Conservation (phyloP, 2,329 filamentous ascomycete species). For the Teratosphaeria pseudoeucalypti region DNA sequence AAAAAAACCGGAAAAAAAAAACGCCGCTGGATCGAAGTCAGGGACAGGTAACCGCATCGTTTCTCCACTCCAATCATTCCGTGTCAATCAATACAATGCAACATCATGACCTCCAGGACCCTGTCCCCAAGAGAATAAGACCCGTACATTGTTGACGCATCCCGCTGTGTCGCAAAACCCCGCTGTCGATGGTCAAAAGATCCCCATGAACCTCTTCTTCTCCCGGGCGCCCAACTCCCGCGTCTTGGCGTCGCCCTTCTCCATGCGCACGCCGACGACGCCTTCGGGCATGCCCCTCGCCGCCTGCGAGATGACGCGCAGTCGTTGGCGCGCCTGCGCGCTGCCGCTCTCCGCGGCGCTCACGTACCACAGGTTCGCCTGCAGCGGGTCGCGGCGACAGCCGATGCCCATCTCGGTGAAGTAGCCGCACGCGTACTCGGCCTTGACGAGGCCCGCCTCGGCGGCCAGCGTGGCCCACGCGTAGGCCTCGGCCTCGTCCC, state of each 20-base stretch:
- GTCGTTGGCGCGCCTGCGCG: conserved; percentile 74
- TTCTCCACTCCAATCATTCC: too few species aligned
- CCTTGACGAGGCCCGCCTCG: conserved; percentile 64
- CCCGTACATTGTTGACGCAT: too few species aligned
- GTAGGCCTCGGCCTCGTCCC: conserved; percentile 91
- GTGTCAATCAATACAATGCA: too few species aligned
- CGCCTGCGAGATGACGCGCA: conserved; percentile 75
- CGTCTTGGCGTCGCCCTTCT: conserved; percentile 21
- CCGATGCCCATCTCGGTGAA: conserved; percentile 99
- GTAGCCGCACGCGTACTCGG: conserved; percentile 92
- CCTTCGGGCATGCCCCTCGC: conserved; percentile 47
- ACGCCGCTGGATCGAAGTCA: too few species aligned
- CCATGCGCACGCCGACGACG: conserved; percentile 25
- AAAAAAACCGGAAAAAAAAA: too few species aligned
- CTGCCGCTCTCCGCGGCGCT: conserved; percentile 88
- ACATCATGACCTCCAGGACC: too few species aligned
- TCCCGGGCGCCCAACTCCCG: conserved; percentile 19
- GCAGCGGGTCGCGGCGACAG: conserved; percentile 83
- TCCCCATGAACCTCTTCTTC: conserved; percentile 23
- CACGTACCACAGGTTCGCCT: conserved; percentile 98
- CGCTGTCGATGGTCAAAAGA: conserved; percentile 13
- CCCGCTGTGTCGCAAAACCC: background rate
- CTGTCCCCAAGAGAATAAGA: too few species aligned
- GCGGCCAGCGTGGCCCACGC: conserved; percentile 89
- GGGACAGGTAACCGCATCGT: too few species aligned